Conservation (phyloP, 768 basidiomycete genomes). For the Agaricus subrufescens region DNA sequence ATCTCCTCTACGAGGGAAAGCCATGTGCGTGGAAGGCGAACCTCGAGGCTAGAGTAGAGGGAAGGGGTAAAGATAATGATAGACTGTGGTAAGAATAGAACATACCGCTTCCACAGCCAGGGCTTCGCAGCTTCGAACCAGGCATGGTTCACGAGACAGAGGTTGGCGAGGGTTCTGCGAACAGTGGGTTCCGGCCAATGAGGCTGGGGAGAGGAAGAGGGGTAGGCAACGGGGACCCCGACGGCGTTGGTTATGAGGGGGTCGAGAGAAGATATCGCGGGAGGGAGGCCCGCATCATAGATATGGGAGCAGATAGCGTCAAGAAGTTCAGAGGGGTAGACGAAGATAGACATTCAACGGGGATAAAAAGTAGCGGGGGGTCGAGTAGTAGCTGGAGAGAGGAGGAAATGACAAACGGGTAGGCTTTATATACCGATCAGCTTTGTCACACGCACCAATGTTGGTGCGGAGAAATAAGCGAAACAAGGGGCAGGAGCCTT, state of each 20-base stretch:
- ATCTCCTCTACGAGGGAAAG: constrained; percentile 78
- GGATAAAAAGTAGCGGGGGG: constrained; percentile 7
- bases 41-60: constrained; percentile 47
- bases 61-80: neutral
- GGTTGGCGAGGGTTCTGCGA: constrained; percentile 60
- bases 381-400: constrained; percentile 10
- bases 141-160: constrained; percentile 72
- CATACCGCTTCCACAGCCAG: constrained; percentile 76
- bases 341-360: constrained; percentile 25
- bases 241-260: constrained; percentile 49
- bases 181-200: constrained; percentile 66
- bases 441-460: constrained; percentile 10
- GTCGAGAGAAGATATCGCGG: constrained; percentile 59
- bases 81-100: constrained; percentile 7
- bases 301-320: constrained; percentile 70
- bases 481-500: constrained; percentile 12
- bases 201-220: constrained; percentile 68
- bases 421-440: constrained; percentile 8
- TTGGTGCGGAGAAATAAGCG: constrained; percentile 14
- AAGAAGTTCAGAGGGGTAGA: constrained; percentile 71
- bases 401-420: constrained; percentile 5
- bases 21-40: constrained; percentile 82
- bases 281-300: constrained; percentile 58
- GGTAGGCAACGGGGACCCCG: constrained; percentile 56
- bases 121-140: constrained; percentile 85